These are phyloP conservation scores for Thelonectria blattea DNA, from an alignment of 2,329 filamentous ascomycete species.

Conservation along the genomic window DNA sequence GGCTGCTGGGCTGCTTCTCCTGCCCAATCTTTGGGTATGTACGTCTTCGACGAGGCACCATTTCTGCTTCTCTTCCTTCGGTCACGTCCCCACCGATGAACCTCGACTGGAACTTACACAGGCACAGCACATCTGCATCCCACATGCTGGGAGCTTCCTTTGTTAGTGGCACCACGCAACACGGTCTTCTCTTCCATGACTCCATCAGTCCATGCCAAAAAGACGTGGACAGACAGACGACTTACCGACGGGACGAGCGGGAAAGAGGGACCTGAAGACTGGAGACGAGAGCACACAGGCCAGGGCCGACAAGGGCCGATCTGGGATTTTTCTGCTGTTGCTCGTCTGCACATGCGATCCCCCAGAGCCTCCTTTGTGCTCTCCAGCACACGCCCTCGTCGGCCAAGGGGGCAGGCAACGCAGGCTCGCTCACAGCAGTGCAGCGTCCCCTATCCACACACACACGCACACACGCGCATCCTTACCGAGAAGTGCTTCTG, in stretches of 20 bases:
- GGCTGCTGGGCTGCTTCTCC: slow-evolving; percentile 9
- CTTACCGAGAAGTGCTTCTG: slow-evolving; percentile 5
- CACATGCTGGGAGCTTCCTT: slow-evolving; percentile 25
- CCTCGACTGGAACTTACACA: slow-evolving; percentile 7
- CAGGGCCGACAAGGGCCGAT: slow-evolving; percentile 8
- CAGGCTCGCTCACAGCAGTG: slow-evolving; percentile 2
- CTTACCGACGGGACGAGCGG: slow-evolving; percentile 24
- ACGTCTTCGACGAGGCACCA: neutral
- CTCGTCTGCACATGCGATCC: neutral
- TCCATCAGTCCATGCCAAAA: slow-evolving; percentile 17
- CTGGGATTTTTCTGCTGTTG: slow-evolving; percentile 12
- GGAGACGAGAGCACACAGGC: slow-evolving; percentile 1
- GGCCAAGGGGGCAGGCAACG: neutral
- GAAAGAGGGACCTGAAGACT: slow-evolving; percentile 11
- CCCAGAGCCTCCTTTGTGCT: neutral
- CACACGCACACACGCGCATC: neutral
- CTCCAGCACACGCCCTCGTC: slow-evolving; percentile 11
- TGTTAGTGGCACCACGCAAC: slow-evolving; percentile 31
- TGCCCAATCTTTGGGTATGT: neutral
- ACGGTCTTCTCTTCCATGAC: slow-evolving; percentile 20
- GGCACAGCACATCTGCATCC: slow-evolving; percentile 10
- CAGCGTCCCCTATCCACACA: neutral
- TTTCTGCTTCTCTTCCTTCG: neutral
- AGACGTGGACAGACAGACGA: slow-evolving; percentile 7
- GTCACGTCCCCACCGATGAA: slow-evolving; percentile 1